Base-by-base conservation (phyloP, 805 yeast genomes). In the Wickerhamomyces canadensis region DNA sequence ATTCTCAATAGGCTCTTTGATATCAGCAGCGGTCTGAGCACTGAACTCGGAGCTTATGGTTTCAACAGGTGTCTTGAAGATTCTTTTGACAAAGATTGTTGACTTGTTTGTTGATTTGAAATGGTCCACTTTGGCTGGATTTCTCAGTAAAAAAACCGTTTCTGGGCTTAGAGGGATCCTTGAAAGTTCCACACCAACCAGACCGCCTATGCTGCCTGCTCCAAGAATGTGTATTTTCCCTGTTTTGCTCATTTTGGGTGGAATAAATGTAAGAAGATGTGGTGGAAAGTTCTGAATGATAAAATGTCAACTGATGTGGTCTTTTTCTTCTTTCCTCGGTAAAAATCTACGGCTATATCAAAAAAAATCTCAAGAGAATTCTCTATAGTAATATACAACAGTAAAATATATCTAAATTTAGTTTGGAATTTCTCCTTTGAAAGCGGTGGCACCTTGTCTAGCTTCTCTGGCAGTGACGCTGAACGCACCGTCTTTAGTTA, bases 401-500 rank as follows among this genome's bases (percentile, higher is more conserved):
- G 10, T 21, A 21, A 7, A 21, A 21, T 7, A 21, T 21, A 21
- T 21, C 23, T 21, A 21, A 21, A 21, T 21, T 21, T 29, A 29
- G 12, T 27, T n/a, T n/a, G 30, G 18, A 25, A 53, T 39, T 58
- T 77, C 81, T 43, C 80, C 77, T 62, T 74, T 78, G 45, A 71
- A 72, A 23, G 74, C 73, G 42, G 67, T 69, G 31, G 74, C 61
- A 30, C 80, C 81, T 48, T 71, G 71, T 61, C 75, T 76, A 54
- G 72, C 70, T 62, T 78, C 84, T 63, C 83, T 74, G 33, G 76
- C 81, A 40, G 74, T 67, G 39, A 77, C 73, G 53, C 72, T 74
- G 57, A 79, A 68, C 34, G 67, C 64, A 49, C 82, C 80, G 34
- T 76, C 78, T 57, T 74, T 80, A 50, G 76, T 74, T 50, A 79